Evolutionary conservation across 805 yeast species (phyloP), one percentile per base, ranked within the genome.

Genomic region (Limtongozyma cylindracea): DNA sequence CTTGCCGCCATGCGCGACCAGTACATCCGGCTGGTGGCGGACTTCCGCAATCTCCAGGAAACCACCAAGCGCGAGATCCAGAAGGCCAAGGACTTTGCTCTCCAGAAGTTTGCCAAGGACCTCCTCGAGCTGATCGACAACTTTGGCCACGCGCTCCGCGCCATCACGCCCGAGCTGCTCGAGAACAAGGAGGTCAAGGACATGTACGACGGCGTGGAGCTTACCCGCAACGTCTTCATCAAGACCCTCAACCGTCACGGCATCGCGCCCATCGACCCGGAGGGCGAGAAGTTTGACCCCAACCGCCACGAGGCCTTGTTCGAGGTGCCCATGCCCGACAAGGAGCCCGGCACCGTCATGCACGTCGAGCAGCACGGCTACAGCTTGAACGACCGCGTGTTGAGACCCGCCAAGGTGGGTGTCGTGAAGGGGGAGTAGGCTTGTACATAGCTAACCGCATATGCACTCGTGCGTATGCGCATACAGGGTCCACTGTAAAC

Each of bases 401-500:
- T 80, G 41, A 65, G 95, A 50, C 91, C 95, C 16, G 93, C 95
- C 27, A 80, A 80, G 57, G 95, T 80, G 32, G 95, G 95, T 34
- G 63, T 80, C 38, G 94, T 80, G 32, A 76, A 72, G 51, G 11
- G 11, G 8, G 18, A 17, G 18, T 17, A 15, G 17, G 9, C 8
- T 15, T 15, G 17, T 15, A 15, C 6, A 15, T 15, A 15, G 17
- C 17, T 7, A 15, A 15, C 8, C 17, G 9, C 6, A 15, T 15
- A 15, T 6, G 17, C 17, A n/a, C n/a, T n/a, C n/a, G n/a, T n/a
- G n/a, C n/a, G n/a, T n/a, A n/a, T n/a, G n/a, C n/a, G n/a, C n/a
- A n/a, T n/a, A n/a, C n/a, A n/a, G n/a, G n/a, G n/a, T n/a, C n/a
- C n/a, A n/a, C n/a, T n/a, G n/a, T n/a, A n/a, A n/a, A n/a, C n/a